These are phyloP conservation scores for Gracilaria vermiculophylla DNA, from an alignment of 23 red algal species.

Conservation along the genomic window DNA sequence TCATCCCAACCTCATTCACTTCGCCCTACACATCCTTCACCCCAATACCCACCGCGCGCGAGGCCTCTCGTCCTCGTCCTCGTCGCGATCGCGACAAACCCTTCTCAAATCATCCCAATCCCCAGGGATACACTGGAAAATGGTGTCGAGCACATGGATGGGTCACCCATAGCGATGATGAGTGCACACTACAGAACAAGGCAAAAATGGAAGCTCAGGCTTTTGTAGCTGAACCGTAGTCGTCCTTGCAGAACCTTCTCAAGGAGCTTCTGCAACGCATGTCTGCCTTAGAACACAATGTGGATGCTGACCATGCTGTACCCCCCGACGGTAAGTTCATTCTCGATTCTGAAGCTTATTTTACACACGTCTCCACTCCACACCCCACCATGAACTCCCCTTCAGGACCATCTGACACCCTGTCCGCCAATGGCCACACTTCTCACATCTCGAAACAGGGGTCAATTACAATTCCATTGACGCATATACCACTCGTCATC, in stretches of 20 bases:
- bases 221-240: background rate
- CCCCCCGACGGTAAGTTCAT: background rate
- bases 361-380: background rate
- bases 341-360: conserved; percentile 7
- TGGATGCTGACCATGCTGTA: background rate
- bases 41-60: background rate
- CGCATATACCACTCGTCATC: background rate
- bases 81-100: too few species aligned
- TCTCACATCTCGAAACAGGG: background rate
- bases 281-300: background rate
- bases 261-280: background rate
- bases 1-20: background rate
- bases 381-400: background rate
- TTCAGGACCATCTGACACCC: background rate
- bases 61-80: background rate
- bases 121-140: background rate
- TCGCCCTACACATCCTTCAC: background rate
- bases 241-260: background rate
- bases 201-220: background rate
- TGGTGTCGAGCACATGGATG: background rate
- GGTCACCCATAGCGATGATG: background rate
- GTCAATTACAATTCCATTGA: background rate
- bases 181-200: background rate
- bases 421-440: background rate
- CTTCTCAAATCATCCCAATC: background rate